A percentile compares a stretch with the other conserved stretches of the same genome.
Evolutionary conservation across 108 stramenopile genomes (phyloP).

Genomic region (Pinguiococcus pyrenoidosus): DNA sequence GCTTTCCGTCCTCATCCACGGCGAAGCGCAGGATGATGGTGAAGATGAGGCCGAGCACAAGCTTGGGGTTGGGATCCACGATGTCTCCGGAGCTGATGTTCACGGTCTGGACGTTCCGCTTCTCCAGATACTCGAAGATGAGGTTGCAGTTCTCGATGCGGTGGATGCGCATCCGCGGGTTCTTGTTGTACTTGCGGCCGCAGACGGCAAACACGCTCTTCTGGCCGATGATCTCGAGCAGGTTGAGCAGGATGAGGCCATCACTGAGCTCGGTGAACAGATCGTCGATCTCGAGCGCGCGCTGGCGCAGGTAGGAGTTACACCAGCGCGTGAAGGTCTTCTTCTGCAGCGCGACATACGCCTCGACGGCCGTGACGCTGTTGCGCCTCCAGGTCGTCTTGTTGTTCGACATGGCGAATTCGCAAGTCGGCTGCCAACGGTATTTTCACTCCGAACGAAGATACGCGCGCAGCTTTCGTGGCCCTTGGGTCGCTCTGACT

Average conservation of each 20-base stretch:
- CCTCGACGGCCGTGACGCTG: too few species aligned
- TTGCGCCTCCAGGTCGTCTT: too few species aligned
- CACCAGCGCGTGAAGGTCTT: conserved; percentile 23
- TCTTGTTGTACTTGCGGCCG: conserved; percentile 2
- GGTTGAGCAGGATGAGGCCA: conserved; percentile 4
- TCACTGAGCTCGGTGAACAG: conserved; percentile 16
- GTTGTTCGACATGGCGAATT: too few species aligned
- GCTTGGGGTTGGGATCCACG: conserved; percentile 13
- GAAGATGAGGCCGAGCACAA: conserved; percentile 23
- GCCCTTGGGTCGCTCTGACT: too few species aligned
- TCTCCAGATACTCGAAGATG: conserved; percentile 8
- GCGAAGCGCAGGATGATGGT: conserved; percentile 31
- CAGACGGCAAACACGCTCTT: conserved; percentile 11
- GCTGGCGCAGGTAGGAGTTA: conserved; percentile 1
- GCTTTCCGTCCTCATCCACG: conserved; percentile 23
- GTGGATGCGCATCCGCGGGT: conserved; percentile 22
- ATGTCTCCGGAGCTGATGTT: conserved; percentile 28
- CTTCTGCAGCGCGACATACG: conserved; percentile 13
- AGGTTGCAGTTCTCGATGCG: conserved; percentile 20
- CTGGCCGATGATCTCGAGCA: conserved; percentile 15
- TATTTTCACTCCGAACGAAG: too few species aligned
- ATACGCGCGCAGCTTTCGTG: too few species aligned
- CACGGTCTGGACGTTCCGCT: conserved; percentile 12
- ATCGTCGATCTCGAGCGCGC: conserved; percentile 8
- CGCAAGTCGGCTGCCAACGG: too few species aligned